A percentile compares a stretch with the other conserved stretches of the same genome.
Evolutionary conservation across 1,284 basidiomycete genomes (phyloP).

Genomic region (Cerrena zonata): DNA sequence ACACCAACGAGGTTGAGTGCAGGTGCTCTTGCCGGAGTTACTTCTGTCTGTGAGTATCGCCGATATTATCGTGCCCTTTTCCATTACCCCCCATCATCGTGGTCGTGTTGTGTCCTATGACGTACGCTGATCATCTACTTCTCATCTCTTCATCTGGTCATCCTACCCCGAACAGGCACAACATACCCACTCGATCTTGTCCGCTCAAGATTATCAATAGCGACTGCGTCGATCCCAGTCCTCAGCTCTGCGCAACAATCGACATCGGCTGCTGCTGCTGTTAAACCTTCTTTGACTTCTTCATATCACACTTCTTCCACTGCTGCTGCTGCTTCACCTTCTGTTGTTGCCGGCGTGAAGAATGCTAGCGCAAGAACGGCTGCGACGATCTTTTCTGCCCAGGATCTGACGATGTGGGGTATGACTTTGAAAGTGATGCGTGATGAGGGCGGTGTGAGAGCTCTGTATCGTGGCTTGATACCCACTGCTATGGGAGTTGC

Average conservation of each 20-base stretch:
- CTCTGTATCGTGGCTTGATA: slow-evolving; percentile 81
- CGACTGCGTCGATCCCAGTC: slow-evolving; percentile 67
- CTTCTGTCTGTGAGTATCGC: slow-evolving; percentile 48
- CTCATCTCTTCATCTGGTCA: no score
- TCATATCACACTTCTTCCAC: slow-evolving; percentile 52
- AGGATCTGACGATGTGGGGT: slow-evolving; percentile 74
- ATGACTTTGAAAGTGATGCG: slow-evolving; percentile 87
- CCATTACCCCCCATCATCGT: background rate
- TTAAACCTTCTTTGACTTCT: slow-evolving; percentile 38
- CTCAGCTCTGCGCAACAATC: slow-evolving; percentile 9
- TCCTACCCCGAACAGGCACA: no score
- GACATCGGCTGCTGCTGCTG: slow-evolving; percentile 17
- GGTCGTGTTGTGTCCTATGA: background rate
- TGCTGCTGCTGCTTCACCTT: no score
- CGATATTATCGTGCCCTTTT: background rate
- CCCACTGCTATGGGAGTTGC: slow-evolving; percentile 89
- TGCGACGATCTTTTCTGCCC: slow-evolving; percentile 35
- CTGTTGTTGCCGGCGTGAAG: slow-evolving; percentile 12
- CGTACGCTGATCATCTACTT: background rate
- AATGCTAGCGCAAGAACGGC: slow-evolving; percentile 9
- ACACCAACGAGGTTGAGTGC: slow-evolving; percentile 77
- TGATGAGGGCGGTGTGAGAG: slow-evolving; percentile 85
- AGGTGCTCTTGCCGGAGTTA: slow-evolving; percentile 86
- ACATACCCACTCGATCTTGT: slow-evolving; percentile 94
- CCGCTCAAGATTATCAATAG: slow-evolving; percentile 87